These are phyloP conservation scores for Pseudocercospora cruenta DNA, from an alignment of 2,329 filamentous ascomycete genomes.

Conservation along the genomic window DNA sequence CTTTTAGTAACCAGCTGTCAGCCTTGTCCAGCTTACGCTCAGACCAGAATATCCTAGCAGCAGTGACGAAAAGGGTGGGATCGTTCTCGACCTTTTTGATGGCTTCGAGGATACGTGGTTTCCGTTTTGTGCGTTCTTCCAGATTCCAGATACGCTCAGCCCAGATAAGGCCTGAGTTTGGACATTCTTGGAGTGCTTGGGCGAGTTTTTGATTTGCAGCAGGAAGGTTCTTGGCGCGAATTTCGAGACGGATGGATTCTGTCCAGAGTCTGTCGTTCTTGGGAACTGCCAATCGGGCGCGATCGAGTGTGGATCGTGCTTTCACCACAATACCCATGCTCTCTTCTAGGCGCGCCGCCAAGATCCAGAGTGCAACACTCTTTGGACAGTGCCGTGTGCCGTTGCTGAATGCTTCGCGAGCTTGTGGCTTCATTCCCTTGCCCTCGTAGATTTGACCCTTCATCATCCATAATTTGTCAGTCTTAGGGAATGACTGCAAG, in stretches of 20 bases:
- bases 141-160: constrained; percentile 94
- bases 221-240: constrained; percentile 77
- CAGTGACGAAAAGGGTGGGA: constrained; percentile 82
- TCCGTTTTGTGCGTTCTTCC: constrained; percentile 87
- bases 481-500: constrained; percentile 80
- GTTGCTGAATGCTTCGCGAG: constrained; percentile 84
- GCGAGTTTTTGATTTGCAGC: constrained; percentile 95
- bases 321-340: constrained; percentile 81
- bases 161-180: constrained; percentile 86
- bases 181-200: constrained; percentile 86
- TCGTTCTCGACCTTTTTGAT: constrained; percentile 98
- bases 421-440: constrained; percentile 76
- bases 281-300: constrained; percentile 83
- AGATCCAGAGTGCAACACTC: constrained; percentile 85
- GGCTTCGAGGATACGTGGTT: constrained; percentile 86
- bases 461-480: constrained; percentile 95
- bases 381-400: constrained; percentile 85
- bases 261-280: constrained; percentile 85
- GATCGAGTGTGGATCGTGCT: constrained; percentile 89
- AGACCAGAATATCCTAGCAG: constrained; percentile 93
- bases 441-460: constrained; percentile 97
- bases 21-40: constrained; percentile 92
- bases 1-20: constrained; percentile 96
- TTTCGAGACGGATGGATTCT: constrained; percentile 91
- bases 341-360: constrained; percentile 88